phyloP scores from a whole-genome alignment of 805 yeast genomes.

The Ogataea thermomethanolica region DNA sequence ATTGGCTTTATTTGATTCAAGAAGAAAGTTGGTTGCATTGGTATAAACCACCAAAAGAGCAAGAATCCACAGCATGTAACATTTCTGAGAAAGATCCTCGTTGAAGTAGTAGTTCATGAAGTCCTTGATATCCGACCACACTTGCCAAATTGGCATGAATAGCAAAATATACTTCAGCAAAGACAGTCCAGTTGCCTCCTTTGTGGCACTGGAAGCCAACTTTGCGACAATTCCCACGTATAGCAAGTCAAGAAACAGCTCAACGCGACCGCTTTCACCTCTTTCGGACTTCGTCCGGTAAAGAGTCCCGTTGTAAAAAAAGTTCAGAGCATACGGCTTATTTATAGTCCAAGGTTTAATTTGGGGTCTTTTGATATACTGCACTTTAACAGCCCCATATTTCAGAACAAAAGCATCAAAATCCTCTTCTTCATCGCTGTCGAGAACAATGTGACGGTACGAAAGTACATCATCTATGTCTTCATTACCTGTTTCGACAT shows the following conservation, averaged over 20 bases:
- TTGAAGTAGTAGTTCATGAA: conserved; percentile 60
- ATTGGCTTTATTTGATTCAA: conserved; percentile 36
- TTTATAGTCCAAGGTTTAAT: conserved; percentile 37
- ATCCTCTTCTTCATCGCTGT: conserved; percentile 17
- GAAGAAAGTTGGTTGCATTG: conserved; percentile 40
- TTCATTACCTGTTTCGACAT: background rate
- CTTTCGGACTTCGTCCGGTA: conserved; percentile 56
- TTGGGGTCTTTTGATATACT: conserved; percentile 43
- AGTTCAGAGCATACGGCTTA: conserved; percentile 57
- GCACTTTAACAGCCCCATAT: conserved; percentile 47
- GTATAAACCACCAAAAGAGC: conserved; percentile 47
- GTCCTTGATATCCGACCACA: conserved; percentile 64
- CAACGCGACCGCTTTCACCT: conserved; percentile 44
- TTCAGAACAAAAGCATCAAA: conserved; percentile 41
- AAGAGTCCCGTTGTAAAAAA: conserved; percentile 53
- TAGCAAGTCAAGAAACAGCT: conserved; percentile 58
- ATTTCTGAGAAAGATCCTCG: conserved; percentile 54
- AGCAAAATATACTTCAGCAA: conserved; percentile 47
- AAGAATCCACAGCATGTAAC: conserved; percentile 51
- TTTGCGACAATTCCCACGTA: conserved; percentile 64
- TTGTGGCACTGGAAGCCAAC: conserved; percentile 51
- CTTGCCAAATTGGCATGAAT: conserved; percentile 57
- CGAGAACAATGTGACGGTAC: conserved; percentile 12
- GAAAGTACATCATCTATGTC: conserved; percentile 6
- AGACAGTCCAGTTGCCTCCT: conserved; percentile 45